Percentiles rank a stretch among this genome's conserved stretches.
These are phyloP conservation scores for Brassica rapa DNA, from an alignment of 345 rosid genomes.

Conservation along the genomic window DNA sequence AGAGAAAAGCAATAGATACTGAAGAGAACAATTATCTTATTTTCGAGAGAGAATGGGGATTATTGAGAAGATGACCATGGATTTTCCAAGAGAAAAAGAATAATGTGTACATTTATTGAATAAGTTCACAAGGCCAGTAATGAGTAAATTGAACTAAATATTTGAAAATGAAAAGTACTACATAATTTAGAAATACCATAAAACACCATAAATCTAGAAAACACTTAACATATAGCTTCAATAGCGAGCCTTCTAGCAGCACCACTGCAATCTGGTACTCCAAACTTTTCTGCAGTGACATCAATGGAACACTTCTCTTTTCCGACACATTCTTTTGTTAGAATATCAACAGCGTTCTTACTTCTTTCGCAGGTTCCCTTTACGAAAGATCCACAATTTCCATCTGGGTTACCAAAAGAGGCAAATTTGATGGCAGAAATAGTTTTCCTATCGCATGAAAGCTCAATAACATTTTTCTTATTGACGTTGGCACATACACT, in stretches of 20 bases:
- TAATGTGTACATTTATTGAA: not conserved
- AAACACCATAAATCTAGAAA: not conserved
- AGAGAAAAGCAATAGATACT: not conserved
- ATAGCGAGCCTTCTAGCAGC: not conserved
- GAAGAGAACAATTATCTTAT: too few species aligned
- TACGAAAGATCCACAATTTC: not conserved
- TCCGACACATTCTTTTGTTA: not conserved
- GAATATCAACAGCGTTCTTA: not conserved
- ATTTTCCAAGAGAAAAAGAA: too few species aligned
- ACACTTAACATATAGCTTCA: not conserved
- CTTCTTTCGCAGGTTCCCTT: not conserved
- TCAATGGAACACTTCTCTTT: not conserved
- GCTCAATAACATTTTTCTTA: not conserved
- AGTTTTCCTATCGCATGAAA: too few species aligned
- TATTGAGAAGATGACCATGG: too few species aligned
- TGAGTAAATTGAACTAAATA: not conserved
- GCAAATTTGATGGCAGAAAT: too few species aligned
- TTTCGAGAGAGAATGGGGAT: too few species aligned
- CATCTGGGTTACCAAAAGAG: not conserved
- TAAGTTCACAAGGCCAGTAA: not conserved
- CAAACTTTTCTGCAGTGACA: not conserved
- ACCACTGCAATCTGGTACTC: not conserved
- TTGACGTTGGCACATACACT: not conserved
- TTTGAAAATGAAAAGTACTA: not conserved
- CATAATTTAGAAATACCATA: too few species aligned